Percentiles rank a stretch among this genome's conserved stretches.
These are phyloP conservation scores for Neonectria faginata DNA, from an alignment of 2,329 filamentous ascomycete species.

Conservation along the genomic window DNA sequence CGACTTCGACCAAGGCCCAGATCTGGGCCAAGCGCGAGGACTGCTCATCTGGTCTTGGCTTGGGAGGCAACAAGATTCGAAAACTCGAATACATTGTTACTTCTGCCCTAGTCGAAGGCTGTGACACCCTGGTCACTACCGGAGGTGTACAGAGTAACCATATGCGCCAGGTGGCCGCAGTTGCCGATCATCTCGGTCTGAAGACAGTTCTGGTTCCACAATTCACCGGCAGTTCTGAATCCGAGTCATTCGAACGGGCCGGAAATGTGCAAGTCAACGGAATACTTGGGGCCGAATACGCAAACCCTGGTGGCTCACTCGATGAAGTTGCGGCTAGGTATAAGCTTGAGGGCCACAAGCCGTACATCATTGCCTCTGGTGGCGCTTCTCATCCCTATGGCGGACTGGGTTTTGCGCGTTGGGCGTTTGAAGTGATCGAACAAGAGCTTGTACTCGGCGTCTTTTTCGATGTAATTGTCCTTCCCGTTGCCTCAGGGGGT, in stretches of 20 bases:
- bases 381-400: not conserved
- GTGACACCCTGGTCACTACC: constrained; percentile 49
- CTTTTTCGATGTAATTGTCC: constrained; percentile 4
- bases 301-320: not conserved
- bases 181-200: constrained; percentile 10
- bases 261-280: not conserved
- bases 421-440: not conserved
- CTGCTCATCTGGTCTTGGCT: not conserved
- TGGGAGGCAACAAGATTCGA: not conserved
- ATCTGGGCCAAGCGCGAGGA: not conserved
- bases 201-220: not conserved
- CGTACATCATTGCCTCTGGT: not conserved
- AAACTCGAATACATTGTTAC: constrained; percentile 40
- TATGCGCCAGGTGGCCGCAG: constrained; percentile 51
- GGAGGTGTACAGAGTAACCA: constrained; percentile 54
- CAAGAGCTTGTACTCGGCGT: not conserved
- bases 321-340: not conserved
- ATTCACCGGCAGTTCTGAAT: not conserved
- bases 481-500: constrained; percentile 18
- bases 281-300: not conserved
- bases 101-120: constrained; percentile 45
- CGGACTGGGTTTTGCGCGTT: not conserved
- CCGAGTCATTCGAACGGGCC: not conserved
- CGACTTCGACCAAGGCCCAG: not conserved
- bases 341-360: not conserved